These are phyloP conservation scores for Amylocarpus encephaloides DNA, from an alignment of 2,329 filamentous ascomycete genomes.

Conservation along the genomic window DNA sequence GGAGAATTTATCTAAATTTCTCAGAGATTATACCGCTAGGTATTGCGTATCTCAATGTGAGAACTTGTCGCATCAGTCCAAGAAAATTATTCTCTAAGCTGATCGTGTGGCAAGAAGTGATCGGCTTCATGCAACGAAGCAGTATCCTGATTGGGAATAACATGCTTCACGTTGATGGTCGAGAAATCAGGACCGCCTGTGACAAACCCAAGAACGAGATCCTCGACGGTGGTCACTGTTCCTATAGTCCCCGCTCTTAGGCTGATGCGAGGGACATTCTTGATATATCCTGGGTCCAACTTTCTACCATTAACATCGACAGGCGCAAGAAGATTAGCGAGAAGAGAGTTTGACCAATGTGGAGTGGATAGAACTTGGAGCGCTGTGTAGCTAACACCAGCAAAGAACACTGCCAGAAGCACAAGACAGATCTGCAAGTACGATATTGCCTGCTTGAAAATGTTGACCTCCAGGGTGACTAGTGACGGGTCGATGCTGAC, in stretches of 20 bases:
- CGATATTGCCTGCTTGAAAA: constrained; percentile 1
- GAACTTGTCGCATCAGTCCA: too few species aligned
- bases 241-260: neutral
- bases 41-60: too few species aligned
- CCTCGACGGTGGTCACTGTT: neutral
- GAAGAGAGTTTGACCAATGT: constrained; percentile 5
- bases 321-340: neutral
- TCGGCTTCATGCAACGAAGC: too few species aligned
- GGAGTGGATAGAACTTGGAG: neutral
- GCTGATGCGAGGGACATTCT: neutral
- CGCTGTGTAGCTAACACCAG: neutral
- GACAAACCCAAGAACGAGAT: neutral
- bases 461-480: neutral
- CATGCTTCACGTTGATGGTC: too few species aligned
- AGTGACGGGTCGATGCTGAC: constrained; percentile 3
- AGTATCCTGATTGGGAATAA: too few species aligned
- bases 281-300: neutral
- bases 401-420: neutral
- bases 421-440: constrained; percentile 4
- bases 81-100: too few species aligned
- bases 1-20: too few species aligned
- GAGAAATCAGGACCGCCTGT: neutral
- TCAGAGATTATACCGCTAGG: too few species aligned
- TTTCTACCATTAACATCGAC: neutral
- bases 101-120: too few species aligned